Percentiles rank a stretch among this genome's conserved stretches.
phyloP scores from a whole-genome alignment of 495 filamentous ascomycete species.

The Chaetomium fimeti region DNA sequence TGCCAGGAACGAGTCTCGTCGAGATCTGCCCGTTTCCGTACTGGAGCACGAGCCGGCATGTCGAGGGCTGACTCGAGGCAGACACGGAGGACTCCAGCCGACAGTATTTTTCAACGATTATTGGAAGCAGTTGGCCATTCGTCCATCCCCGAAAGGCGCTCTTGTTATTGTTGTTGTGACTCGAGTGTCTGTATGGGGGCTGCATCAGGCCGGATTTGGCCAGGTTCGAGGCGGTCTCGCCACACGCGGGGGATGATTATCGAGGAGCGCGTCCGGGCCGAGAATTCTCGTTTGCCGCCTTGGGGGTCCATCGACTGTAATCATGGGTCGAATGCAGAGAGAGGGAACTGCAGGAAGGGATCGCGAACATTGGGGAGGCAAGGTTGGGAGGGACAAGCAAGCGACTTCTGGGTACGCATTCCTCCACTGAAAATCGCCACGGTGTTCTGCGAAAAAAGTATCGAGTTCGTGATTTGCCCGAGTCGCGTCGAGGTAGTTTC shows the following conservation, averaged over 20 bases:
- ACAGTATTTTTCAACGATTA: not conserved
- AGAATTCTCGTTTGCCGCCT: conserved; percentile 14
- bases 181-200: not conserved
- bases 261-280: not conserved
- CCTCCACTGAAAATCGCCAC: not conserved
- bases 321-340: not conserved
- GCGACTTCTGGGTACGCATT: conserved; percentile 17
- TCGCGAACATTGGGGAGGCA: conserved; percentile 9
- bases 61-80: conserved; percentile 2
- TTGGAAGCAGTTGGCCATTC: not conserved
- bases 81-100: not conserved
- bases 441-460: not conserved
- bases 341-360: not conserved
- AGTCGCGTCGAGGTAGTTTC: conserved; percentile 22
- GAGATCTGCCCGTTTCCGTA: conserved; percentile 1
- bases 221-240: not conserved
- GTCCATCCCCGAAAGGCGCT: too few relatives aligned
- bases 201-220: not conserved
- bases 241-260: not conserved
- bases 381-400: conserved; percentile 6
- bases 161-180: not conserved
- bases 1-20: conserved; percentile 5
- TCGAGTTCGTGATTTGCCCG: conserved; percentile 11
- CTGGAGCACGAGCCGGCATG: not conserved
- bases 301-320: conserved; percentile 8